Base-by-base conservation (phyloP, 345 rosid species). In the Ailanthus altissimus region DNA sequence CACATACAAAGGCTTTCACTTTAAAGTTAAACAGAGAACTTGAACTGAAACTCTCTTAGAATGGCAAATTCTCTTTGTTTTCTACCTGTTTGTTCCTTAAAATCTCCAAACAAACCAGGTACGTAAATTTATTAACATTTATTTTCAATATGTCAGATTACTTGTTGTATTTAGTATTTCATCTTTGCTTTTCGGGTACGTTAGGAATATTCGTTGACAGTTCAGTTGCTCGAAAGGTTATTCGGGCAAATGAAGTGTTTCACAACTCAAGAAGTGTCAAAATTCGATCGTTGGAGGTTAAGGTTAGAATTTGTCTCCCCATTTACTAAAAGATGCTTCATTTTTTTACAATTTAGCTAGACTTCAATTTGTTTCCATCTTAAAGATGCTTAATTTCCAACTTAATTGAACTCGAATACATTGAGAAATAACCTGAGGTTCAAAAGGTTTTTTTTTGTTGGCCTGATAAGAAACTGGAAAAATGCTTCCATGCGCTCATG, bases 261-360 rank as follows among this genome's bases (percentile, higher is more conserved):
- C 81, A 78, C 69, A 86, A 46, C 81, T 72, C 89, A 36, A 81
- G 57, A 75, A 57, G 61, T 78, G 81, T 81, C 61, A 91, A 84
- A 82, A 76, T 83, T 83, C 88, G 78, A 77, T 86, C 89, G 61
- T 86, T 90, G 58, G 88, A 88, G 75, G 84, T 83, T 45, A 88
- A 90, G 93, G 97, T 96, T 63, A 80, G 86, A 60, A 63, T n/a
- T 59, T 81, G 51, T 68, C 56, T 20, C 70, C 73, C 28, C 16
- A 70, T 32, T 4, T 74, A 32, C 61, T n/a, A 49, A 40, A 28
- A 47, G 23, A 28, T 46, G 74, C n/a, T 32, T 32, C 28, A 36
- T 72, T 57, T 72, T 57, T 71, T n/a, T 71, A 40, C 21, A 70
- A 10, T 36, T 70, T 56, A 71, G 50, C 36, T 2, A 38, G 10